These are phyloP conservation scores for Phylloboletellus chloephorus DNA, from an alignment of 1,284 basidiomycete genomes.

Conservation along the genomic window DNA sequence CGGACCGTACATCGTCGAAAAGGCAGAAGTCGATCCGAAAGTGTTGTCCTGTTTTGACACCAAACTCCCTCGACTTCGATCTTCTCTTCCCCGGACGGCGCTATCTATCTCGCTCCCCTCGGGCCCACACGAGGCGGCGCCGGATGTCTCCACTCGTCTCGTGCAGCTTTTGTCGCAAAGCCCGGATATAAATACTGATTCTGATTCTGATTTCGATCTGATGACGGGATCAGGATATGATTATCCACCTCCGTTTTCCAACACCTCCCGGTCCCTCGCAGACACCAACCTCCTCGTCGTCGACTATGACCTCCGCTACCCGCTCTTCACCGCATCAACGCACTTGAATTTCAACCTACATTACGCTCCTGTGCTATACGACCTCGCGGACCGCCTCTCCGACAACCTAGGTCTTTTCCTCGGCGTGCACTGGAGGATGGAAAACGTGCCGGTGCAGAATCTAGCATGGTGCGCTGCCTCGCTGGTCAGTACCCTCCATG, in stretches of 20 bases:
- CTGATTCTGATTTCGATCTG: slow-evolving; percentile 4
- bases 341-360: slow-evolving; percentile 14
- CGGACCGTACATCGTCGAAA: slow-evolving; percentile 8
- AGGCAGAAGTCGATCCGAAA: slow-evolving; percentile 13
- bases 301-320: slow-evolving; percentile 43
- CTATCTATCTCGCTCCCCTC: slow-evolving; percentile 16
- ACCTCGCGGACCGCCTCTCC: slow-evolving; percentile 34
- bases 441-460: slow-evolving; percentile 36
- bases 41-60: slow-evolving; percentile 30
- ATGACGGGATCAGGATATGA: slow-evolving; percentile 8
- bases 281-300: slow-evolving; percentile 38
- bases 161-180: slow-evolving; percentile 14
- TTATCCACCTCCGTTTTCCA: slow-evolving; percentile 18
- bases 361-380: slow-evolving; percentile 38
- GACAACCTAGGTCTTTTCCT: slow-evolving; percentile 36
- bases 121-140: background rate
- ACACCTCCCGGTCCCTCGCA: slow-evolving; percentile 10
- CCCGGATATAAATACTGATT: background rate
- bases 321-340: slow-evolving; percentile 30
- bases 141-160: slow-evolving; percentile 8
- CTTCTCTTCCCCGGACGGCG: slow-evolving; percentile 11
- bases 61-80: slow-evolving; percentile 24
- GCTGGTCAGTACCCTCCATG: slow-evolving; percentile 38
- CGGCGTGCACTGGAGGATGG: slow-evolving; percentile 49
- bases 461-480: slow-evolving; percentile 42